Percentiles rank a stretch among this genome's conserved stretches.
These are phyloP conservation scores for Lathyrus aphaca DNA, from an alignment of 306 rosid species.

Conservation along the genomic window DNA sequence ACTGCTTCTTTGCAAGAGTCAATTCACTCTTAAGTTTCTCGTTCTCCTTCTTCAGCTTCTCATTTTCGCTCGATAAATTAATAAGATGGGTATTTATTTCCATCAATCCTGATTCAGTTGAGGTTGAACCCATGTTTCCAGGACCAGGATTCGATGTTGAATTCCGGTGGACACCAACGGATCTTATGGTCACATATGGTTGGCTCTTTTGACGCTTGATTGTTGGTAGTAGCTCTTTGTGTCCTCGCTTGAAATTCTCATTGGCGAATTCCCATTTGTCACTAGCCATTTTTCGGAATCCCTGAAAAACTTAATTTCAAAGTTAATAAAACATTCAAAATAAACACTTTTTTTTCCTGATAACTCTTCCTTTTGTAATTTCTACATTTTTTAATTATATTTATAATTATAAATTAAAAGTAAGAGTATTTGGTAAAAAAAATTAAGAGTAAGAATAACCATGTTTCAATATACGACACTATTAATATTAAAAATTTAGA, in stretches of 20 bases:
- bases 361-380: no score
- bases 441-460: no score
- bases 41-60: constrained; percentile 69
- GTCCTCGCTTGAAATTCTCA: constrained; percentile 71
- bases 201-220: constrained; percentile 71
- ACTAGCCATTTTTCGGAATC: constrained; percentile 77
- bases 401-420: no score
- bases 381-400: no score
- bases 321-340: neutral
- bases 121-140: constrained; percentile 77
- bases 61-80: constrained; percentile 64
- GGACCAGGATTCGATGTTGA: constrained; percentile 65
- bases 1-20: constrained; percentile 59
- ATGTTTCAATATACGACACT: no score
- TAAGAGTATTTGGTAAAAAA: no score
- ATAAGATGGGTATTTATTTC: constrained; percentile 43
- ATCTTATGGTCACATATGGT: constrained; percentile 14
- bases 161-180: constrained; percentile 43
- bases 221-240: constrained; percentile 56
- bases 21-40: constrained; percentile 66
- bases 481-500: no score
- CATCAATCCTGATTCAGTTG: constrained; percentile 63
- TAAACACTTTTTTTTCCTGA: neutral
- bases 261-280: constrained; percentile 97
- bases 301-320: constrained; percentile 46